These are phyloP conservation scores for Rhizomucor pusillus DNA, from an alignment of 371 early-diverging fungal genomes.

Conservation along the genomic window DNA sequence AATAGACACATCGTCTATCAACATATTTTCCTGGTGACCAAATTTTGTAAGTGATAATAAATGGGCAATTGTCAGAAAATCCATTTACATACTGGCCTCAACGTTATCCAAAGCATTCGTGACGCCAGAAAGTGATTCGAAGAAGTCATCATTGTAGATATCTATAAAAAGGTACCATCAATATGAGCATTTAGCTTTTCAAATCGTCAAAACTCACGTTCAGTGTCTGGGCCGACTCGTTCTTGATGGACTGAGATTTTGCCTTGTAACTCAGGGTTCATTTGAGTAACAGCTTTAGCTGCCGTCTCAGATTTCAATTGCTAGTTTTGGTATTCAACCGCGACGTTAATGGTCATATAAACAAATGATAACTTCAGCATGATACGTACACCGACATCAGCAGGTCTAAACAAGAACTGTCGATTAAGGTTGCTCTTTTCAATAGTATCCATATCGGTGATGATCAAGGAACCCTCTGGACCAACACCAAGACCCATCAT, in stretches of 20 bases:
- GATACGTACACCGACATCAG: slow-evolving; percentile 78
- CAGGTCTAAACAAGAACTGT: slow-evolving; percentile 96
- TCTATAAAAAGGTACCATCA: slow-evolving; percentile 24
- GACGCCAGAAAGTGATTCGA: slow-evolving; percentile 85
- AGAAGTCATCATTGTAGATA: slow-evolving; percentile 96
- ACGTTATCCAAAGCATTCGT: slow-evolving; percentile 99
- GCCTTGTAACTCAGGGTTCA: slow-evolving; percentile 90
- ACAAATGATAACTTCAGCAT: not conserved
- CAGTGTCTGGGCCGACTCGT: slow-evolving; percentile 97
- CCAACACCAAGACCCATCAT: slow-evolving; percentile 98
- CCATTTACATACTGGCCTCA: slow-evolving; percentile 82
- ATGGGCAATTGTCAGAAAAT: not conserved
- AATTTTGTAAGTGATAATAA: not conserved
- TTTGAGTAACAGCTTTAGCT: slow-evolving; percentile 82
- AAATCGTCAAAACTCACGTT: slow-evolving; percentile 41
- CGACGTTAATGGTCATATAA: not conserved
- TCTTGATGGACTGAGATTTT: slow-evolving; percentile 90
- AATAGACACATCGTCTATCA: slow-evolving; percentile 97
- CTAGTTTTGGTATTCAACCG: slow-evolving; percentile 11
- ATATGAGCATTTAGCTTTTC: not conserved
- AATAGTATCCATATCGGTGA: slow-evolving; percentile 99
- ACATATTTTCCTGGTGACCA: slow-evolving; percentile 68
- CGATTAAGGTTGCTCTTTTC: slow-evolving; percentile 98
- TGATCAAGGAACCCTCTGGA: slow-evolving; percentile 76
- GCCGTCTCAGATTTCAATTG: slow-evolving; percentile 97